Evolutionary conservation across 352 stramenopile species (phyloP).

Genomic region (Phytophthora foliorum): DNA sequence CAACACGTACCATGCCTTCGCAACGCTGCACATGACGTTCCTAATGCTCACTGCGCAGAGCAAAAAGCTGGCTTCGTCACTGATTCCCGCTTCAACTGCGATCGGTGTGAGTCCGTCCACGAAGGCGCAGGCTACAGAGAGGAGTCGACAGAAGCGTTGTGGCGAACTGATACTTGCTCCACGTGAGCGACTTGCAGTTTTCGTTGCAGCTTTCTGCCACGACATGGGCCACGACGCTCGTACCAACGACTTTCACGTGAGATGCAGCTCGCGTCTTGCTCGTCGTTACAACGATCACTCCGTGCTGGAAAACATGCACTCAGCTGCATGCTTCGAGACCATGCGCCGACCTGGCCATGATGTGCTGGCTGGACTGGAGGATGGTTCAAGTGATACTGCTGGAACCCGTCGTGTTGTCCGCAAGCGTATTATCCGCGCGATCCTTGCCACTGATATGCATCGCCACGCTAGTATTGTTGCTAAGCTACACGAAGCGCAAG

Average conservation of each 20-base stretch:
- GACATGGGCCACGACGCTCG: slow-evolving; percentile 91
- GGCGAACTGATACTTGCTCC: slow-evolving; percentile 53
- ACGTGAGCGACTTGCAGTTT: slow-evolving; percentile 75
- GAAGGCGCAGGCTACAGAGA: slow-evolving; percentile 30
- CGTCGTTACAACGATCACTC: slow-evolving; percentile 91
- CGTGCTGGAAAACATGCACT: slow-evolving; percentile 92
- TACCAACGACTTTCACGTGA: slow-evolving; percentile 92
- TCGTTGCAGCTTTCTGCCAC: slow-evolving; percentile 86
- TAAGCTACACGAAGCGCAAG: slow-evolving; percentile 75
- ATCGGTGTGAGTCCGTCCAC: slow-evolving; percentile 28
- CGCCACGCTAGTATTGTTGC: slow-evolving; percentile 77
- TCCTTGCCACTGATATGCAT: slow-evolving; percentile 89
- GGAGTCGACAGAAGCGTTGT: slow-evolving; percentile 37
- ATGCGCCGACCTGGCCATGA: slow-evolving; percentile 77
- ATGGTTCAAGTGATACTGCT: slow-evolving; percentile 31
- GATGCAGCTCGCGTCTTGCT: slow-evolving; percentile 75
- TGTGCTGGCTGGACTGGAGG: slow-evolving; percentile 60
- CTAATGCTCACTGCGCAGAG: slow-evolving; percentile 71
- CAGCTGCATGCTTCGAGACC: slow-evolving; percentile 82
- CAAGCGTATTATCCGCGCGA: slow-evolving; percentile 80
- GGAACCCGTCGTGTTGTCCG: slow-evolving; percentile 48
- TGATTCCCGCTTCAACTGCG: slow-evolving; percentile 30
- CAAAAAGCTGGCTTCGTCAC: slow-evolving; percentile 35
- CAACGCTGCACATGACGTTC: slow-evolving; percentile 86
- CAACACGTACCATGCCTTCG: slow-evolving; percentile 89